phyloP scores from a whole-genome alignment of 2,329 filamentous ascomycete species.

The Fusarium sp. region DNA sequence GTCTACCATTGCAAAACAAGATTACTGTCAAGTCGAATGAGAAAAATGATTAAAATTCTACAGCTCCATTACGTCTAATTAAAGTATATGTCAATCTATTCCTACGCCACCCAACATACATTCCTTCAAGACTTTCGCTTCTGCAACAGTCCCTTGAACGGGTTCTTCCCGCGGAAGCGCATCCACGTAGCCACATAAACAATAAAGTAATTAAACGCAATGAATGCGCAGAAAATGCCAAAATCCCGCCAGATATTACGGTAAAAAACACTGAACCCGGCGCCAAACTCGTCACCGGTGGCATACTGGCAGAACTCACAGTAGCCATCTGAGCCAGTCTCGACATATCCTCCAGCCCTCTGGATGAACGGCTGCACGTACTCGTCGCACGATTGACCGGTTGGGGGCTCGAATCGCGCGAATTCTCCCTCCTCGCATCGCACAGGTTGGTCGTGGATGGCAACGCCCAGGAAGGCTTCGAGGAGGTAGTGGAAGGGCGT shows the following conservation, averaged over 20 bases:
- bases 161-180: slow-evolving; percentile 57
- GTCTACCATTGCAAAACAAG: no score
- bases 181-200: slow-evolving; percentile 58
- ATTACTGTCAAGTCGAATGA: no score
- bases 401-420: slow-evolving; percentile 70
- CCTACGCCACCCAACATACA: neutral
- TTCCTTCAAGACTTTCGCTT: slow-evolving; percentile 39
- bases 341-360: slow-evolving; percentile 71
- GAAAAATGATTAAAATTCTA: neutral
- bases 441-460: slow-evolving; percentile 68
- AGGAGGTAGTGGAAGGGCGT: slow-evolving; percentile 77
- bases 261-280: slow-evolving; percentile 71
- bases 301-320: slow-evolving; percentile 76
- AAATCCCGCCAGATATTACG: slow-evolving; percentile 75
- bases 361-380: slow-evolving; percentile 69
- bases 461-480: slow-evolving; percentile 70
- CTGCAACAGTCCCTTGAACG: slow-evolving; percentile 50
- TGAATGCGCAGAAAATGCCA: slow-evolving; percentile 73
- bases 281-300: slow-evolving; percentile 71
- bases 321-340: slow-evolving; percentile 64
- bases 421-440: slow-evolving; percentile 68
- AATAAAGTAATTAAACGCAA: slow-evolving; percentile 70
- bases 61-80: neutral
- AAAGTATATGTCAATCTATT: neutral
- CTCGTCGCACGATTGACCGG: slow-evolving; percentile 69